phyloP scores from a whole-genome alignment of 2,329 filamentous ascomycete species.

The Pseudogymnoascus sp. region DNA sequence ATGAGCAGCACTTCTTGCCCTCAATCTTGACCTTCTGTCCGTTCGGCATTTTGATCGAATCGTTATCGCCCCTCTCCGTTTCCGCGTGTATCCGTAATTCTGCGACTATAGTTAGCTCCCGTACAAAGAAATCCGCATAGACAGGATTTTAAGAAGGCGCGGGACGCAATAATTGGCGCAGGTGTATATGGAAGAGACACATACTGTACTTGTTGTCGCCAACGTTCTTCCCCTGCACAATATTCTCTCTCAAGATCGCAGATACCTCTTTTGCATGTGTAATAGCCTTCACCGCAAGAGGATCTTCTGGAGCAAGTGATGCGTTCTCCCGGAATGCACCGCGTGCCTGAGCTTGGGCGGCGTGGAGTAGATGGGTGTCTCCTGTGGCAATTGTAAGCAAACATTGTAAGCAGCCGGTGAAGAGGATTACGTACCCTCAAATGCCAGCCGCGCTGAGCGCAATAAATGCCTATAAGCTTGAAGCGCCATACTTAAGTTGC shows the following conservation, averaged over 20 bases:
- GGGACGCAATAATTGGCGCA: not conserved
- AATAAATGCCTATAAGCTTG: conserved; percentile 75
- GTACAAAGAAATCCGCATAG: not conserved
- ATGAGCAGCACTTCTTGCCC: conserved; percentile 27
- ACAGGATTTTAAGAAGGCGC: not conserved
- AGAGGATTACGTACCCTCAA: conserved; percentile 58
- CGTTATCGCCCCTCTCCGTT: conserved; percentile 89
- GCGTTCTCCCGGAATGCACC: conserved; percentile 65
- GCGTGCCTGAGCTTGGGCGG: conserved; percentile 68
- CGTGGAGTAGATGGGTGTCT: conserved; percentile 61
- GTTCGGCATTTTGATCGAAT: conserved; percentile 65
- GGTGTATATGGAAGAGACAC: conserved; percentile 30
- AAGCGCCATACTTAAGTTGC: conserved; percentile 34
- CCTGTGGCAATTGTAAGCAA: conserved; percentile 43
- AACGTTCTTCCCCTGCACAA: conserved; percentile 72
- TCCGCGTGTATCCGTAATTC: conserved; percentile 84
- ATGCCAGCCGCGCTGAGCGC: conserved; percentile 75
- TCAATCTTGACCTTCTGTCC: conserved; percentile 31
- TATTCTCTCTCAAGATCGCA: conserved; percentile 69
- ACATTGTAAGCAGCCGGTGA: not conserved
- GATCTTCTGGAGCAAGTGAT: conserved; percentile 49
- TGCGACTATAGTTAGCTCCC: conserved; percentile 36
- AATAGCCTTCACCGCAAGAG: conserved; percentile 59
- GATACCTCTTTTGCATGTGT: conserved; percentile 79
- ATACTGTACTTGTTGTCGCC: conserved; percentile 53